Evolutionary conservation across 2,329 filamentous ascomycete species (phyloP).

Genomic region (Myrmaecium sp.): DNA sequence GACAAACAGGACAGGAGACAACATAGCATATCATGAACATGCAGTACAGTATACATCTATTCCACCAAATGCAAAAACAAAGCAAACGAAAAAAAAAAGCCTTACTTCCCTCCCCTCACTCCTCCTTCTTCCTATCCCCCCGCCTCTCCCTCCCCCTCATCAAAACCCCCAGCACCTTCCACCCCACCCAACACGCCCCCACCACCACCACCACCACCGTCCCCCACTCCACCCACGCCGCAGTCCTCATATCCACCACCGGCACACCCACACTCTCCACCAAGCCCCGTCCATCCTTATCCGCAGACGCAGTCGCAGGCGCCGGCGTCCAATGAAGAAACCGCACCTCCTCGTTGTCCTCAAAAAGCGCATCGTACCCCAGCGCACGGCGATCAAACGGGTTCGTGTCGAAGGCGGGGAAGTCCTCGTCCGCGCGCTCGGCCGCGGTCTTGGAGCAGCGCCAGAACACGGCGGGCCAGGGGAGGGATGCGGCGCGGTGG

Average conservation of each 20-base stretch:
- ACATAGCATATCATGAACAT: too few relatives aligned
- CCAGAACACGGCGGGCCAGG: slow-evolving; percentile 82
- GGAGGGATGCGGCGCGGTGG: slow-evolving; percentile 35
- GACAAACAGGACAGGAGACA: too few relatives aligned
- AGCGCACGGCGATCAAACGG: slow-evolving; percentile 74
- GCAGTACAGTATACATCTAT: too few relatives aligned
- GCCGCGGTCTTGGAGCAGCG: too few relatives aligned
- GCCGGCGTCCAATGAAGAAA: slow-evolving; percentile 32
- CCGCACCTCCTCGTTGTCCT: slow-evolving; percentile 63
- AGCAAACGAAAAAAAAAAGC: too few relatives aligned
- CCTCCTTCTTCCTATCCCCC: slow-evolving; percentile 2
- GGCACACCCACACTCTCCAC: slow-evolving; percentile 23
- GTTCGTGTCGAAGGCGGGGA: slow-evolving; percentile 53
- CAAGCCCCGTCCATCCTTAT: slow-evolving; percentile 4
- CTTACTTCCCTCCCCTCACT: slow-evolving; percentile 8
- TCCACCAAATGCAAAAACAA: too few relatives aligned
- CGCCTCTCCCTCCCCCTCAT: slow-evolving; percentile 3
- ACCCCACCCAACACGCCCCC: slow-evolving; percentile 28
- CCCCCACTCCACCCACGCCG: slow-evolving; percentile 23
- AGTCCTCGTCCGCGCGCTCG: slow-evolving; percentile 42
- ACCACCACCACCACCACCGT: slow-evolving; percentile 25
- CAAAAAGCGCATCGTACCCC: slow-evolving; percentile 75
- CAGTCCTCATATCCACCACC: slow-evolving; percentile 21
- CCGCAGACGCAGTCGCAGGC: slow-evolving; percentile 4
- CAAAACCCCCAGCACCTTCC: slow-evolving; percentile 16